Evolutionary conservation across 192 early-diverging fungal genomes (phyloP), one percentile per base, ranked within the genome.

Genomic region (Coemansia sp.): DNA sequence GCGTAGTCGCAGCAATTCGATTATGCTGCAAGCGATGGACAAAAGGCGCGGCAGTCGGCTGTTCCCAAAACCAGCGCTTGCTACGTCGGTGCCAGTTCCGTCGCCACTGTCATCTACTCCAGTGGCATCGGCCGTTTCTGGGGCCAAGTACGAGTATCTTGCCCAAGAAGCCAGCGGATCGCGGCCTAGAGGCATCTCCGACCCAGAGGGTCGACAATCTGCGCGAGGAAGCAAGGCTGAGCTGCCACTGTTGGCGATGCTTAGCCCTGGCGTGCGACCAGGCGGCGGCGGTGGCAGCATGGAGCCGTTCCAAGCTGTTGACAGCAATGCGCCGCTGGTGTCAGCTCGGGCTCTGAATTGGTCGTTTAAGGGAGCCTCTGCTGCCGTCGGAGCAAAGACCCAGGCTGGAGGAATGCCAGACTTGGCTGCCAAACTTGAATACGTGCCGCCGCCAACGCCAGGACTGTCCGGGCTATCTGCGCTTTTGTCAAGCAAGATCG

Each of bases 401-500:
- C 51, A 54, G 15, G 51, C 17, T 54, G 29, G 51, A 0, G 51
- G 51, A 4, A 25, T 8, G 25, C 15, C 29, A 4, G 51, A 54
- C 17, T 17, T 54, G 29, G 6, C 51, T 6, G 27, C 51, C 14
- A 54, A 54, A 17, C 6, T 57, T 11, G 66, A 40, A 14, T 79
- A 70, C 15, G 71, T 68, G 20, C 68, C 73, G 20, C 67, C 79
- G 24, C 24, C 65, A 41, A 37, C 71, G 24, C 71, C 80, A 4
- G 47, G 19, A 37, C 40, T 76, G 19, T 93, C 92, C 1, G 84
- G 88, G 0, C 70, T 94, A 22, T 83, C 87, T 0, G 84, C 82
- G 17, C 76, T 93, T 58, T 80, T 94, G 66, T 84, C 74, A 6
- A 85, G 86, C 62, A 87, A 90, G 47, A 79, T 87, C 31, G 85